These are phyloP conservation scores for Adansonia rubrostipa DNA, from an alignment of 441 rosid species.

Conservation along the genomic window DNA sequence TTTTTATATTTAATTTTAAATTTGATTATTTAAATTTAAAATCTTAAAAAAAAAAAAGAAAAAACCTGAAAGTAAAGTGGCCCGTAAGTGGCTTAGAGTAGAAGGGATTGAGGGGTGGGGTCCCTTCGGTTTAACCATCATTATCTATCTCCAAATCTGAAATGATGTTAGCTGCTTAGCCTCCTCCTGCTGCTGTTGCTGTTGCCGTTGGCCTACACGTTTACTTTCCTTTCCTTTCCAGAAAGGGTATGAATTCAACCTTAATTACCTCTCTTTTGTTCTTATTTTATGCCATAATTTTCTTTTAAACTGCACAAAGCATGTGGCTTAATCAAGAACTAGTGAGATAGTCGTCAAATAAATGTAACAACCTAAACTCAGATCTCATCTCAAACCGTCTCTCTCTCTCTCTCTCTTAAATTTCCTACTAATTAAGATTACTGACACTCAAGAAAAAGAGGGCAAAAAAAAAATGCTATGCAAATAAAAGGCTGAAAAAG, in stretches of 20 bases:
- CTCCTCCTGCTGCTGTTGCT: conserved; percentile 13
- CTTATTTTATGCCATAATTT: background rate
- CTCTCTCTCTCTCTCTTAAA: background rate
- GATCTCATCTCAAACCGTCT: background rate
- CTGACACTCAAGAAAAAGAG: background rate
- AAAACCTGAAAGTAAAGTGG: background rate
- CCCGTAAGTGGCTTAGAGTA: conserved; percentile 27
- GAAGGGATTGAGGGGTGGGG: conserved; percentile 21
- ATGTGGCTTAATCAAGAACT: conserved; percentile 12
- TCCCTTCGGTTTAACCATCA: conserved; percentile 27
- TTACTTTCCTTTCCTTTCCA: conserved; percentile 7
- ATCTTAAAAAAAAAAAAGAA: too few species aligned
- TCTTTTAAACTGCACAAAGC: background rate
- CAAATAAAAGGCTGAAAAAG: background rate
- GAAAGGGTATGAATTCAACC: background rate
- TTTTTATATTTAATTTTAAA: too few species aligned
- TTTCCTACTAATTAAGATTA: background rate
- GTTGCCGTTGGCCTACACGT: background rate
- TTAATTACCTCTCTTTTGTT: too few species aligned
- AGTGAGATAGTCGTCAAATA: background rate
- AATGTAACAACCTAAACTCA: background rate
- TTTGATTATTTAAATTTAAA: too few species aligned
- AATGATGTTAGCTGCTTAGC: conserved; percentile 27
- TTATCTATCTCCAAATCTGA: conserved; percentile 20
- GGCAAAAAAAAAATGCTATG: background rate